Percentiles rank a stretch among this genome's conserved stretches.
phyloP scores from a whole-genome alignment of 139 green algal genomes.

The Ulvella scutata region DNA sequence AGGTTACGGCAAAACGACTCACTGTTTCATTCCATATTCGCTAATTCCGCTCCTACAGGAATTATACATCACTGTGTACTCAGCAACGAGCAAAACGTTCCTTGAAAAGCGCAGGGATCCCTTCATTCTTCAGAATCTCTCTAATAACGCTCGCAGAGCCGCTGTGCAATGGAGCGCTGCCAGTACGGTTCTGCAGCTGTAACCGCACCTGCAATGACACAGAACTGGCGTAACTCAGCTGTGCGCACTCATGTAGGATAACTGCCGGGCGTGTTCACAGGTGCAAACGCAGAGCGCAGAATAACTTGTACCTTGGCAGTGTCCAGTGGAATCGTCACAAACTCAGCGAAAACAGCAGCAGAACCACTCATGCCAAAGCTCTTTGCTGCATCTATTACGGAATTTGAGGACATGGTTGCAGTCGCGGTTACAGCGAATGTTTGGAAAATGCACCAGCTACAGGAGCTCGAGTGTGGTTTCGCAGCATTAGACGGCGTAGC shows the following conservation, averaged over 20 bases:
- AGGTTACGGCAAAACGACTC: too few relatives aligned
- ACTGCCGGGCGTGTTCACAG: not conserved
- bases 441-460: too few relatives aligned
- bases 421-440: too few relatives aligned
- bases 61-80: too few relatives aligned
- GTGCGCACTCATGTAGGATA: not conserved
- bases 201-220: constrained; percentile 15
- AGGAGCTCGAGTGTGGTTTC: too few relatives aligned
- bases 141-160: constrained; percentile 10
- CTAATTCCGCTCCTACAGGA: too few relatives aligned
- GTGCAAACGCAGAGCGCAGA: not conserved
- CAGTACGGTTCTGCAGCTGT: constrained; percentile 20
- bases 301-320: constrained; percentile 20
- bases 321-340: constrained; percentile 19
- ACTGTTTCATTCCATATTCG: too few relatives aligned
- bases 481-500: too few relatives aligned
- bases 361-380: constrained; percentile 4
- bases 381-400: not conserved
- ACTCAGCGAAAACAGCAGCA: constrained; percentile 14
- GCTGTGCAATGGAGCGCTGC: too few relatives aligned
- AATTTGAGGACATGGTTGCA: too few relatives aligned
- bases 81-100: not conserved
- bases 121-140: constrained; percentile 18
- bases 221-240: not conserved
- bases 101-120: constrained; percentile 14